Evolutionary conservation across 2,329 filamentous ascomycete genomes (phyloP), one percentile per base, ranked within the genome.

Genomic region (Cladosporium austrohemisphaericum): DNA sequence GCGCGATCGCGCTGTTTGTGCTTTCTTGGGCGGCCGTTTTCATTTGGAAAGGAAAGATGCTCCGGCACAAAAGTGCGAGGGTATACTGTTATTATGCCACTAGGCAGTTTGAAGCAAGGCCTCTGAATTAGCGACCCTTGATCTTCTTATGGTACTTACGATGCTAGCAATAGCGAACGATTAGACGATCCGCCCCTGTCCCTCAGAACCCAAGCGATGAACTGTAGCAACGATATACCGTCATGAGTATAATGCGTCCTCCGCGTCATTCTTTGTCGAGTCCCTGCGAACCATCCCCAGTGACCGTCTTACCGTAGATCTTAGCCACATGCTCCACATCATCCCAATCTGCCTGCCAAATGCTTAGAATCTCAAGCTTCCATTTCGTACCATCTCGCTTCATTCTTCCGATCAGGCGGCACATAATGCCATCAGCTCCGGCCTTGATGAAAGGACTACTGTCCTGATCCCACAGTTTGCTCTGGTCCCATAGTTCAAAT

Each of bases 301-400:
- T 4, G 18, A 14, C 22, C 16, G 29, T 25, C 25, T 29, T 43
- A 9, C 8, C 37, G 50, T 58, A 66, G 50, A 79, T 74, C 5
- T 69, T 71, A 52, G 73, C 72, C 3, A 73, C 76, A 67, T 70
- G 72, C 9, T 69, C 64, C n/a, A 80, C 67, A 57, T 80, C 78
- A 23, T 78, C 76, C 74, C 73, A 77, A 25, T 66, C 71, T 2
- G 74, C 75, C 52, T 74, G 67, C 70, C 76, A 76, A 10, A 80
- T 72, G 49, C 71, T 78, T 49, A 76, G 60, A 4, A 81, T 65
- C 7, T 68, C 63, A 41, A 77, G 61, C 16, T 65, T 63, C 73
- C 73, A 71, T 48, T 65, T 66, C 45, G 65, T 68, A 0, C 62
- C 66, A 13, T 74, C 68, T 41, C 68, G 70, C 55, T 68, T 75